Base-by-base conservation (phyloP, 140 eudicot species). In the Ambrosia hybrid region DNA sequence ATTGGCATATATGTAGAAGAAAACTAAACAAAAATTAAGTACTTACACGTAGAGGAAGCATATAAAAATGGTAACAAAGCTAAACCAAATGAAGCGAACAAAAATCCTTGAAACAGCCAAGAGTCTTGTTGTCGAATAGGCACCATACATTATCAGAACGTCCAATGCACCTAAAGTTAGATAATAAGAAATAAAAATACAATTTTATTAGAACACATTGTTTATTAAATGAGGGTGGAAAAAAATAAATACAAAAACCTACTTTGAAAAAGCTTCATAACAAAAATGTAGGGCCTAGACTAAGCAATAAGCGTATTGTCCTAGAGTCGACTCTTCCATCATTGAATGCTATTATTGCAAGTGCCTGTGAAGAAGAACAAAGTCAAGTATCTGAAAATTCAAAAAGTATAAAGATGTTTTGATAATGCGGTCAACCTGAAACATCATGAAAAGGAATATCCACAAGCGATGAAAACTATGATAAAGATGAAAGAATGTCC, bases 391-490 rank as follows among this genome's bases (percentile, higher is more conserved):
- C 61, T n/a, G 38, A 8, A 9, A 34, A 48, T 62, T 36, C 36
- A 60, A 2, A 6, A 49, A 62, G 39, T 17, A n/a, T 5, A 48
- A 3, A 37, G 37, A 78, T 43, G 30, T 67, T 7, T 46, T 11
- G 30, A 58, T 57, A 43, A 64, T 17, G 34, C 3, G 14, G 56
- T n/a, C 53, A 36, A 90, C 98, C 98, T 92, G 98, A 79, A 92
- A 92, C 95, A 89, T 87, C 93, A 92, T 84, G 76, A 93, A 71
- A 65, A 93, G 97, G 65, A 93, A 93, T 68, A 93, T 87, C 98
- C 98, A 93, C 41, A 93, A 68, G 73, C 98, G 98, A 58, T 93
- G 97, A 68, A 93, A 93, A 76, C 98, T 93, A 71, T 93, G 98
- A 72, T 93, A 90, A 70, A 93, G 94, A 78, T 93, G 98, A 58